These are phyloP conservation scores for Kingdonia uniflora DNA, from an alignment of 164 flowering plant genomes.

Conservation along the genomic window DNA sequence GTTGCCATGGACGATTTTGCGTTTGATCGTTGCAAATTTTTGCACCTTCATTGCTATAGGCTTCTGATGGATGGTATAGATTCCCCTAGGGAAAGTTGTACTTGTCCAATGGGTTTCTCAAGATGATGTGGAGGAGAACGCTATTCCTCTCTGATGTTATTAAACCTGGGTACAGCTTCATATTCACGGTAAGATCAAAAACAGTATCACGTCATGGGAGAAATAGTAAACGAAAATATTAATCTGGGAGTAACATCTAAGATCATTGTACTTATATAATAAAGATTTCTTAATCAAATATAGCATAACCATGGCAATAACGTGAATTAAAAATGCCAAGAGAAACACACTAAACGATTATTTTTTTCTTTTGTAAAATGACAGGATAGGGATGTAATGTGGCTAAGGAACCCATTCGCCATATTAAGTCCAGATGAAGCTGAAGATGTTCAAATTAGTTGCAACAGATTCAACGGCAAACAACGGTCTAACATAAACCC, in stretches of 20 bases:
- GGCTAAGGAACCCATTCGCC: conserved; percentile 54
- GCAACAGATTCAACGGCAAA: conserved; percentile 34
- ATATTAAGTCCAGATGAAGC: conserved; percentile 19
- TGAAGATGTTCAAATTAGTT: conserved; percentile 50
- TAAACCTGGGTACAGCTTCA: conserved; percentile 11
- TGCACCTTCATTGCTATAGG: conserved; percentile 4
- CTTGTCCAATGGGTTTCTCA: conserved; percentile 4
- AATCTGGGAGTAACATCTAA: neutral
- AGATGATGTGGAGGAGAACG: conserved; percentile 8
- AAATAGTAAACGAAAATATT: neutral
- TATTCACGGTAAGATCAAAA: conserved; percentile 3
- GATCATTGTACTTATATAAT: neutral
- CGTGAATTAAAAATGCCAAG: neutral
- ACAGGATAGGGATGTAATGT: conserved; percentile 69
- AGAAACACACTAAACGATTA: neutral
- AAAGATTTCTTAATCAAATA: neutral
- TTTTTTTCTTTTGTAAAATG: neutral
- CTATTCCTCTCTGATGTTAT: conserved; percentile 9
- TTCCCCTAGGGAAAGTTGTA: neutral
- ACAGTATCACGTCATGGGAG: neutral
- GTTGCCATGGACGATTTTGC: conserved; percentile 2
- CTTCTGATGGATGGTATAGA: conserved; percentile 2
- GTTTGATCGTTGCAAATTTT: conserved; percentile 3
- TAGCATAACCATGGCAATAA: neutral
- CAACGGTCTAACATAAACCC: conserved; percentile 16